Percentiles rank a stretch among this genome's conserved stretches.
phyloP scores from a whole-genome alignment of 2,329 filamentous ascomycete species.

The Talaromyces albobiverticillius region DNA sequence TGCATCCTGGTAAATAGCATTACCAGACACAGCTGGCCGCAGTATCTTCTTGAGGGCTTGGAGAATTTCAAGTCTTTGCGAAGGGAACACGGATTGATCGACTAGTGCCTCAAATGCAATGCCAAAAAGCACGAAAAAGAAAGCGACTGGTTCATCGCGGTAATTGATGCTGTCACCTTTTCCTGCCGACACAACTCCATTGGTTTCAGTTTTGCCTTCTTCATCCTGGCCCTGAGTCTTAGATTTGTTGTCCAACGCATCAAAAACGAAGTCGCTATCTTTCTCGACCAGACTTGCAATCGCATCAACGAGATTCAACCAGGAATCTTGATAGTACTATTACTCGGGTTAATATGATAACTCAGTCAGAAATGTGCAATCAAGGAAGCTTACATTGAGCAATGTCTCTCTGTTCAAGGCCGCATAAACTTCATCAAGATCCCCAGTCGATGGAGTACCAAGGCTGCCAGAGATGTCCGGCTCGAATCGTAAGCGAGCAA shows the following conservation, averaged over 20 bases:
- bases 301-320: conserved; percentile 94
- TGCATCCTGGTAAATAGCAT: conserved; percentile 92
- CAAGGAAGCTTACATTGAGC: conserved; percentile 55
- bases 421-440: conserved; percentile 90
- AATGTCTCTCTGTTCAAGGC: conserved; percentile 92
- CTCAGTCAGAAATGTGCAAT: background rate
- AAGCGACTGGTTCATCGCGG: conserved; percentile 93
- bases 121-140: conserved; percentile 97
- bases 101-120: conserved; percentile 94
- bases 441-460: conserved; percentile 76
- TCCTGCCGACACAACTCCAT: conserved; percentile 31
- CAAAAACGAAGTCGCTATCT: conserved; percentile 96
- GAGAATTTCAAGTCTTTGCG: conserved; percentile 84
- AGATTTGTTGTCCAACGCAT: conserved; percentile 83
- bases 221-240: conserved; percentile 28
- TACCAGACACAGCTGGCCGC: conserved; percentile 88
- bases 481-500: conserved; percentile 88
- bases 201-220: conserved; percentile 15
- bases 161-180: conserved; percentile 89
- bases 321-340: conserved; percentile 91
- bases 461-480: conserved; percentile 93
- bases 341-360: background rate
- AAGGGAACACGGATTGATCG: conserved; percentile 68
- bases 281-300: conserved; percentile 97
- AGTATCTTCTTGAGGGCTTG: conserved; percentile 92